Conservation (phyloP, 2,329 filamentous ascomycete species). For the Bipolaris victoriae region DNA sequence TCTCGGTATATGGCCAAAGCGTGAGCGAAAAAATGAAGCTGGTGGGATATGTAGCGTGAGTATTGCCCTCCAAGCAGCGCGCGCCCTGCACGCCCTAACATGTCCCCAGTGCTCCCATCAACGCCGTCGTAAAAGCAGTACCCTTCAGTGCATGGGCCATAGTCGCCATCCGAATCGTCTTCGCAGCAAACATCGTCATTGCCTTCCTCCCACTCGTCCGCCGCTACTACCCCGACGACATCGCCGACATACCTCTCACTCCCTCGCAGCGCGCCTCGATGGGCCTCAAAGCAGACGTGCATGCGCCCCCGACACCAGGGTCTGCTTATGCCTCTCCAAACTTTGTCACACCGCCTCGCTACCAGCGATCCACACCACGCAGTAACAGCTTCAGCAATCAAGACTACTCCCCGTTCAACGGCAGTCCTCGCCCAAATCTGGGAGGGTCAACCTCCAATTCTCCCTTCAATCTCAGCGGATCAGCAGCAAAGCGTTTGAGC, state of each 20-base stretch:
- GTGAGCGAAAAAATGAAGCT: conserved; percentile 29
- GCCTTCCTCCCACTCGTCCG: conserved; percentile 76
- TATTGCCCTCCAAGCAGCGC: background rate
- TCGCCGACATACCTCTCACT: conserved; percentile 89
- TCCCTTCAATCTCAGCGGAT: conserved; percentile 59
- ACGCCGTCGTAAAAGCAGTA: conserved; percentile 44
- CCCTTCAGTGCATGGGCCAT: conserved; percentile 50
- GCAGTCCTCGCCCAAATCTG: conserved; percentile 54
- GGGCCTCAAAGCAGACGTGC: conserved; percentile 72
- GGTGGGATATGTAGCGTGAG: conserved; percentile 34
- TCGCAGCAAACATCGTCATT: conserved; percentile 67
- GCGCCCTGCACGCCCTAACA: conserved; percentile 21
- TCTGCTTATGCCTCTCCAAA: conserved; percentile 57
- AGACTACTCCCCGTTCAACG: conserved; percentile 62
- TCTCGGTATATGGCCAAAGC: conserved; percentile 51
- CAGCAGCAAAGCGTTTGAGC: conserved; percentile 64
- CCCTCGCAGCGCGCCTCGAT: conserved; percentile 85
- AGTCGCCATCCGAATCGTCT: conserved; percentile 60
- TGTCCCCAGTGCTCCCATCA: conserved; percentile 43
- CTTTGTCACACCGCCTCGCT: conserved; percentile 86
- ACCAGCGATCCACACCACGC: conserved; percentile 75
- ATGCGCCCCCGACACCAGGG: conserved; percentile 66
- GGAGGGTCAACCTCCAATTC: conserved; percentile 37
- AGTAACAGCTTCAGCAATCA: conserved; percentile 64
- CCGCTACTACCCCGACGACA: conserved; percentile 66